Percentiles rank a stretch among this genome's conserved stretches.
Conservation (phyloP, 768 basidiomycete genomes). For the Trametes cinnabarina region DNA sequence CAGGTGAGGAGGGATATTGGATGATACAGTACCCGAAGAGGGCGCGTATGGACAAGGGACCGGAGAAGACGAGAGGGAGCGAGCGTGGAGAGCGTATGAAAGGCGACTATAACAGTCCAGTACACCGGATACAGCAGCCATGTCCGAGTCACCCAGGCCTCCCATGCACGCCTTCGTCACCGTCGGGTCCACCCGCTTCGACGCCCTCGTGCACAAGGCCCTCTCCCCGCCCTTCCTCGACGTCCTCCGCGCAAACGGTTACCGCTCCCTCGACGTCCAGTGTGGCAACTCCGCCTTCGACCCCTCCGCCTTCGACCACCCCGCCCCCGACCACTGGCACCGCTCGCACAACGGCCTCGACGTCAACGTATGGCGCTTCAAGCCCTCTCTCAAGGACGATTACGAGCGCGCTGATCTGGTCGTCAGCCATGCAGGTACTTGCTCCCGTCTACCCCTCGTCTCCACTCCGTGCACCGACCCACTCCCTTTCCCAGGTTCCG, state of each 20-base stretch:
- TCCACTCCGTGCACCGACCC: background rate
- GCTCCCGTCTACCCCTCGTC: constrained; percentile 2
- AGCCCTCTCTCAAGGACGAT: constrained; percentile 64
- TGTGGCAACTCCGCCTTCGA: constrained; percentile 68
- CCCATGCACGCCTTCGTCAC: constrained; percentile 62
- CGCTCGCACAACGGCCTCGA: constrained; percentile 29
- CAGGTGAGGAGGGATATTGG: background rate
- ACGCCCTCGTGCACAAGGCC: constrained; percentile 61
- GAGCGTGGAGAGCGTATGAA: background rate
- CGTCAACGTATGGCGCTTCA: constrained; percentile 73
- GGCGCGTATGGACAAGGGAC: background rate
- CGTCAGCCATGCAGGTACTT: constrained; percentile 88
- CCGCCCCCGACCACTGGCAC: constrained; percentile 20
- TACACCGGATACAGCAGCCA: too few species aligned
- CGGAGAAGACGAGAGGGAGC: background rate
- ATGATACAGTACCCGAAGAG: background rate
- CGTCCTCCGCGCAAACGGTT: constrained; percentile 54
- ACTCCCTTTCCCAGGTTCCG: constrained; percentile 61
- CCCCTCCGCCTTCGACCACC: constrained; percentile 28
- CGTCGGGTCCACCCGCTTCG: constrained; percentile 88
- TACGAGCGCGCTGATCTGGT: constrained; percentile 71
- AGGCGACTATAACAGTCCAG: too few species aligned
- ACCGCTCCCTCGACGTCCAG: constrained; percentile 66
- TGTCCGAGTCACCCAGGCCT: too few species aligned
- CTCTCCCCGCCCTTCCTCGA: constrained; percentile 58